Base-by-base conservation (phyloP, 1,139 yeast genomes). In the Yamadazyma siamensis region DNA sequence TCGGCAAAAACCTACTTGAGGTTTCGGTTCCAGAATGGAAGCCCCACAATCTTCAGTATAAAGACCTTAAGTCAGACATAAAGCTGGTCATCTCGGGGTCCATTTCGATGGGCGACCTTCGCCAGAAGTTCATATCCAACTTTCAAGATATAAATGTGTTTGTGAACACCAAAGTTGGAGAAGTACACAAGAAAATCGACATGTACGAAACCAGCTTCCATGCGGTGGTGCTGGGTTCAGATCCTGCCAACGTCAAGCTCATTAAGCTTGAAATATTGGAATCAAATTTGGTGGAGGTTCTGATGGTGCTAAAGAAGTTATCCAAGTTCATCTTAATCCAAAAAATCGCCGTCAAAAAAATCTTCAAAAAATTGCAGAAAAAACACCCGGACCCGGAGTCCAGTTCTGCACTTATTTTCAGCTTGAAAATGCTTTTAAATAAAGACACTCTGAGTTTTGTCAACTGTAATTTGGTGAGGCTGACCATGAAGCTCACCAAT, bases 1-100 rank as follows among this genome's bases (percentile, higher is more conserved):
- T 87, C 59, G 96, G 96, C 34, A 68, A 75, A 25, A 88, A 83
- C 52, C 68, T 89, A 21, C 65, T 74, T 31, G 77, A 75, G 41
- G 70, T 87, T 45, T 83, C 95, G 7, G 82, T 86, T 23, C 89
- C 94, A 2, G 94, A 86, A 59, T 89, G 96, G 96, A 75, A 75
- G 48, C 74, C 77, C 41, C 81, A 85, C 57, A 86, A 88, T 55
- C 67, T 89, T 25, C 89, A 86, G 51, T 89, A 89, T 55, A 81
- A 85, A 44, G 85, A 79, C 32, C 59, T 88, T 39, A 87, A 87
- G 54, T 56, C 60, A 4, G 65, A 73, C 27, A 82, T 84, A 36
- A 71, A 55, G 13, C 31, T 40, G 7, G 23, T 15, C 9, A 16
- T 14, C 6, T 23, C 26, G 13, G 23, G 24, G n/a, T 27, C 36